phyloP scores from a whole-genome alignment of 768 basidiomycete genomes.

The Strobilomyces confusus region DNA sequence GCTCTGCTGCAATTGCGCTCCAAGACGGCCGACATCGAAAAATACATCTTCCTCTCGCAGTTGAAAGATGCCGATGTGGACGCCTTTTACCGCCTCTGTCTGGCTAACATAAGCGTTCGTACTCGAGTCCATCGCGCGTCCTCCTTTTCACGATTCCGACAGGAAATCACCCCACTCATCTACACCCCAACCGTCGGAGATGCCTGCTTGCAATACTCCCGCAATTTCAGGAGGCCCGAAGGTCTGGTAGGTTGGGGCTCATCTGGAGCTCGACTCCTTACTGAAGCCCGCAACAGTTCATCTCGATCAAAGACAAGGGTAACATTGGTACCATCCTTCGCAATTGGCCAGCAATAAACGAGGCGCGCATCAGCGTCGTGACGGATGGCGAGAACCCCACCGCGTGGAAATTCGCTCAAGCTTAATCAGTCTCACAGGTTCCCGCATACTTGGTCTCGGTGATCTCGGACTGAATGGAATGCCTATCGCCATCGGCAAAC shows the following conservation, averaged over 20 bases:
- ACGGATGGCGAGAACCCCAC: constrained; percentile 64
- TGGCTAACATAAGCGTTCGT: constrained; percentile 52
- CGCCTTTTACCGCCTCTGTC: constrained; percentile 76
- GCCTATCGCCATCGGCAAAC: constrained; percentile 90
- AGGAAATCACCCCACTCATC: constrained; percentile 71
- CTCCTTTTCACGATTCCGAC: not conserved
- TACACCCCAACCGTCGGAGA: constrained; percentile 94
- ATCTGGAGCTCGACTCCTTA: not conserved
- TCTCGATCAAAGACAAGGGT: constrained; percentile 83
- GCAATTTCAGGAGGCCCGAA: constrained; percentile 72
- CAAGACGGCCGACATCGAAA: constrained; percentile 71
- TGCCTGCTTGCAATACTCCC: constrained; percentile 80
- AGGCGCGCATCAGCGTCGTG: constrained; percentile 87
- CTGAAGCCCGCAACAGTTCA: constrained; percentile 44
- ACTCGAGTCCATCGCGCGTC: not conserved
- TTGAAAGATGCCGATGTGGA: constrained; percentile 68
- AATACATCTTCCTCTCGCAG: constrained; percentile 79
- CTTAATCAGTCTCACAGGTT: constrained; percentile 42
- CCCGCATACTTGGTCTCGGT: constrained; percentile 85
- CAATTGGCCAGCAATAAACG: constrained; percentile 68
- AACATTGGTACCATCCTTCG: constrained; percentile 64
- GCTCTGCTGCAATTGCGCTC: constrained; percentile 69
- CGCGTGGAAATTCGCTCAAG: not conserved
- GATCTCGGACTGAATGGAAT: constrained; percentile 82
- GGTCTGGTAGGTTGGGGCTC: constrained; percentile 49